phyloP scores from a whole-genome alignment of 192 early-diverging fungal genomes.

The Backusella australiensis region DNA sequence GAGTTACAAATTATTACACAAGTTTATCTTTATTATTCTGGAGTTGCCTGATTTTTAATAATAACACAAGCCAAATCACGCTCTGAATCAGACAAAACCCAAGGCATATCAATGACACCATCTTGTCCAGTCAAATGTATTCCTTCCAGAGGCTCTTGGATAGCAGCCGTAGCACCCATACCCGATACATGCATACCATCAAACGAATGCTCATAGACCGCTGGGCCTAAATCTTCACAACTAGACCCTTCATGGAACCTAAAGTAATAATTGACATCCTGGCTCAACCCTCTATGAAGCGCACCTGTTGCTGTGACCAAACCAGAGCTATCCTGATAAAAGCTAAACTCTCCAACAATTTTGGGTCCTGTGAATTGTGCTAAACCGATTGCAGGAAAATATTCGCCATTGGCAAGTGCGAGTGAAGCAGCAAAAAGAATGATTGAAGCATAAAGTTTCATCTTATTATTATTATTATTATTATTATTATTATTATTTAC shows the following conservation, averaged over 20 bases:
- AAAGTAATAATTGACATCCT: not conserved
- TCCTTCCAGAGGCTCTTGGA: not conserved
- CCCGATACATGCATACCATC: not conserved
- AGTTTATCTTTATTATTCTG: not conserved
- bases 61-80: constrained; percentile 11
- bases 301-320: not conserved
- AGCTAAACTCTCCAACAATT: constrained; percentile 3
- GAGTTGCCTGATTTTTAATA: not conserved
- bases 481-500: not conserved
- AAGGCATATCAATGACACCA: not conserved
- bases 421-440: not conserved
- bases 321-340: not conserved
- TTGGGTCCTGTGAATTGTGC: constrained; percentile 1
- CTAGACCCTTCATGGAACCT: not conserved
- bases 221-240: not conserved
- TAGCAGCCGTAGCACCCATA: not conserved
- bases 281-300: not conserved
- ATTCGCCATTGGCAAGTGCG: not conserved
- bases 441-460: not conserved
- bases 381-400: not conserved
- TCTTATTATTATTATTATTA: not conserved
- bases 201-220: not conserved
- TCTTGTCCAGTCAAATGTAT: not conserved
- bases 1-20: not conserved
- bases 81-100: not conserved